Percentiles rank a stretch among this genome's conserved stretches.
Evolutionary conservation across 73 alveolate species (phyloP).

Genomic region (Paramecium pentaurelia): DNA sequence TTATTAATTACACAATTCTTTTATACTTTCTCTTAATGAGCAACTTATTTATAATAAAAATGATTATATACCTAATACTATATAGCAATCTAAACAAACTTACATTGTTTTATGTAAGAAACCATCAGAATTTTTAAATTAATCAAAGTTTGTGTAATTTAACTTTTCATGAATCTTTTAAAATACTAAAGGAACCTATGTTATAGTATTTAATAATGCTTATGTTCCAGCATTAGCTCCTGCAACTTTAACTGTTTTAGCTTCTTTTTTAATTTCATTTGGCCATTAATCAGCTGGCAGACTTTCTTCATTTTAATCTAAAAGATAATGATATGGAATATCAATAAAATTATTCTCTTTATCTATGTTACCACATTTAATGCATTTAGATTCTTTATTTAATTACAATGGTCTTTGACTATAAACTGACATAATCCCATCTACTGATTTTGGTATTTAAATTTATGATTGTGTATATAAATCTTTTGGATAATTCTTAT

Average conservation of each 20-base stretch:
- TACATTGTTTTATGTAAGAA: background rate
- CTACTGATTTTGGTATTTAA: constrained; percentile 33
- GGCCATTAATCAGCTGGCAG: constrained; percentile 38
- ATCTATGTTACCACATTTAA: background rate
- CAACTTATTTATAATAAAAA: background rate
- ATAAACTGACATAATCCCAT: constrained; percentile 24
- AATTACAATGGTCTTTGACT: constrained; percentile 32
- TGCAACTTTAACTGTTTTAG: background rate
- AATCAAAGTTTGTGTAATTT: background rate
- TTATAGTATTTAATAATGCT: background rate
- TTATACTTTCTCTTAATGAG: background rate
- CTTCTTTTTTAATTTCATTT: background rate
- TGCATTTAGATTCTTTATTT: background rate
- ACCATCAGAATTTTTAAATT: background rate
- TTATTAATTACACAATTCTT: background rate
- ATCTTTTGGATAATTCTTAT: constrained; percentile 1
- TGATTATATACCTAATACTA: background rate
- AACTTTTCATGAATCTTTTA: constrained; percentile 10
- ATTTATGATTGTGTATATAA: background rate
- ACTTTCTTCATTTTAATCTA: background rate
- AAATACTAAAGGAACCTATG: background rate
- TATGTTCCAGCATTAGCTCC: background rate
- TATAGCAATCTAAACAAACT: constrained; percentile 32
- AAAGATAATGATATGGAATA: background rate
- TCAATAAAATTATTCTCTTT: background rate